Evolutionary conservation across 192 early-diverging fungal genomes (phyloP), one percentile per base, ranked within the genome.

Genomic region (Mortierella hygrophila): DNA sequence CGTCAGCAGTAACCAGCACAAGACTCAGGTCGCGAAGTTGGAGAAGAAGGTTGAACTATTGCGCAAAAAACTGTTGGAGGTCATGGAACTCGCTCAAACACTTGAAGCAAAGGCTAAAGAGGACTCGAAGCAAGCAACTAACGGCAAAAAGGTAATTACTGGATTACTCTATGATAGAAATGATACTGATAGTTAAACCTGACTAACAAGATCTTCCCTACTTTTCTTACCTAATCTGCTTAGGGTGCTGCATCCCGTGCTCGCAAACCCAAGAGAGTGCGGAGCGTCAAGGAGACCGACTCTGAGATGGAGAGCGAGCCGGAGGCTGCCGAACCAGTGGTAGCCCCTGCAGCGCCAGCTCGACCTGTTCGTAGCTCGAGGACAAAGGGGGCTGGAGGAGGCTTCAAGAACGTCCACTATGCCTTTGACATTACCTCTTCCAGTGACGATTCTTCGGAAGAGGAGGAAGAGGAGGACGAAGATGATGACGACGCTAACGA

Each of bases 21-120:
- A 47, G 9, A 1, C 73, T 4, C 47, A 47, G 26, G 40, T 32
- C 54, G 63, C 38, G 0, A 86, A 81, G 23, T 32, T 81, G 76
- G 76, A 77, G 23, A 86, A 81, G 44, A 86, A 86, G 44, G 49
- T 81, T 7, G 84, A 69, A 4, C 49, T 37, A 1, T 49, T 81
- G 13, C 72, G 74, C 32, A 71, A 40, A 1, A 86, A 86, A 32
- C 76, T 86, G 41, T 40, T 78, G 1, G 84, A 86, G 35, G 71
- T 81, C 7, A 77, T 86, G 78, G 46, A 72, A n/a, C 70, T 72
- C 21, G 68, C 70, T 20, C 72, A 77, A 55, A n/a, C 74, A 35
- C 72, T 74, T 1, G 74, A 80, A 21, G 70, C 32, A 49, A 20
- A 86, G 40, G 72, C 29, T 3, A 68, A 79, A 29, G 74, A 82